Conservation (phyloP, 1,284 basidiomycete genomes). For the Ganoderma sinense region DNA sequence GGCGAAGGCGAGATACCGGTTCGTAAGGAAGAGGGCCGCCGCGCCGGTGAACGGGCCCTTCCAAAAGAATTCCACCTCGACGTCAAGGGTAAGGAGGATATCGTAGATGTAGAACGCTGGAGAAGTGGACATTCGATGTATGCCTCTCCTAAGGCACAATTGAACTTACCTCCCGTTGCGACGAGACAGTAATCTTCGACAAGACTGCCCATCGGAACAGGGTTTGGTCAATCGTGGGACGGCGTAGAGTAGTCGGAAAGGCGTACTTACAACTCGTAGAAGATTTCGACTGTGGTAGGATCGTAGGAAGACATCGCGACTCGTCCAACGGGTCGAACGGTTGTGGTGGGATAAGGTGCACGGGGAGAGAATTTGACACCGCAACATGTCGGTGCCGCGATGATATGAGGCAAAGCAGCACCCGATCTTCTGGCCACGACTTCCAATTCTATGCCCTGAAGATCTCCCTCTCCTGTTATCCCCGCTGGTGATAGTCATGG, state of each 20-base stretch:
- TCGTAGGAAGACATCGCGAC: background rate
- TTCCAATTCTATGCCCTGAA: background rate
- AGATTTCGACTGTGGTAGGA: background rate
- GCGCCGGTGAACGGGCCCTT: conserved; percentile 6
- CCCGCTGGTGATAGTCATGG: background rate
- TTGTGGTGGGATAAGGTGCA: background rate
- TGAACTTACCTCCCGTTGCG: background rate
- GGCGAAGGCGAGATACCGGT: conserved; percentile 11
- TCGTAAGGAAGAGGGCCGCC: conserved; percentile 17
- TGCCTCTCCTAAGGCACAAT: too few relatives aligned
- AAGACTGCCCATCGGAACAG: background rate
- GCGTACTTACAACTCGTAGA: background rate
- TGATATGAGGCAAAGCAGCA: background rate
- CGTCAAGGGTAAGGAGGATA: conserved; percentile 17
- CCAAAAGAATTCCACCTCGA: conserved; percentile 22
- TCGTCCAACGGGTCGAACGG: background rate
- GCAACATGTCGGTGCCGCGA: background rate
- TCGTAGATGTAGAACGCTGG: conserved; percentile 18
- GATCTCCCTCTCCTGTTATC: background rate
- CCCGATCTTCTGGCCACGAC: background rate
- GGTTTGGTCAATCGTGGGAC: background rate
- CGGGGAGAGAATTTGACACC: background rate
- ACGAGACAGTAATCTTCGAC: conserved; percentile 1
- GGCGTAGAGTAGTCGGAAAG: background rate
- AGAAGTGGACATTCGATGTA: background rate